These are phyloP conservation scores for Tulasnella calospora DNA, from an alignment of 768 basidiomycete species.

Conservation along the genomic window DNA sequence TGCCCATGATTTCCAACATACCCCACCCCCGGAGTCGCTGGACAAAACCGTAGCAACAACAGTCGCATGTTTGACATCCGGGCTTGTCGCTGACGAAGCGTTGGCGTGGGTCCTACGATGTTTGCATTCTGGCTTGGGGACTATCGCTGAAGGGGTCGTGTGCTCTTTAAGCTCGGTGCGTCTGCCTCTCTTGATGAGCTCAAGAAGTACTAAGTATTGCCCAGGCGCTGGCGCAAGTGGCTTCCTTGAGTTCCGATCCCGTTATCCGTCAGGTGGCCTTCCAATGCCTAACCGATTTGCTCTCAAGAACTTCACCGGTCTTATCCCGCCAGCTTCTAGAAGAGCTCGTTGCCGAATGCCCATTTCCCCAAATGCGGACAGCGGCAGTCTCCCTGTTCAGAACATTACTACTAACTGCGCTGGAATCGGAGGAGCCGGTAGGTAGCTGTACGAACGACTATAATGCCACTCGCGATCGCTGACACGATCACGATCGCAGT, in stretches of 20 bases:
- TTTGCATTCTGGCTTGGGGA: neutral
- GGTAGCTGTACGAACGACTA: neutral
- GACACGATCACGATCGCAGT: neutral
- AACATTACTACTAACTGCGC: neutral
- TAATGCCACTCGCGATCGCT: neutral
- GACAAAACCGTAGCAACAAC: neutral
- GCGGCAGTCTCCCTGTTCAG: neutral
- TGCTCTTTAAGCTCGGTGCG: slow-evolving; percentile 7
- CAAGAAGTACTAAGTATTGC: neutral
- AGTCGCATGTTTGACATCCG: neutral
- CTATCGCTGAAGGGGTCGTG: neutral
- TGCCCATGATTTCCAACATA: neutral
- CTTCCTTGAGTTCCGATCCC: neutral
- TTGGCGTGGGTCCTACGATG: slow-evolving; percentile 12
- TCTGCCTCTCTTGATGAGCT: neutral
- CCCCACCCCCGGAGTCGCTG: neutral
- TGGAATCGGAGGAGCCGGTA: neutral
- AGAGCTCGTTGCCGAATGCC: slow-evolving; percentile 3
- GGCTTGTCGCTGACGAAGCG: neutral
- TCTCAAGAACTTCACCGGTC: neutral
- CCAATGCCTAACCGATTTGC: neutral
- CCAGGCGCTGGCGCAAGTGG: neutral
- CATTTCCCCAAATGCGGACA: slow-evolving; percentile 21
- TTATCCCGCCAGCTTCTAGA: slow-evolving; percentile 2
- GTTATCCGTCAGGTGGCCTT: slow-evolving; percentile 3